These are phyloP conservation scores for Styphnolobium japonicum DNA, from an alignment of 306 rosid species.

Conservation along the genomic window DNA sequence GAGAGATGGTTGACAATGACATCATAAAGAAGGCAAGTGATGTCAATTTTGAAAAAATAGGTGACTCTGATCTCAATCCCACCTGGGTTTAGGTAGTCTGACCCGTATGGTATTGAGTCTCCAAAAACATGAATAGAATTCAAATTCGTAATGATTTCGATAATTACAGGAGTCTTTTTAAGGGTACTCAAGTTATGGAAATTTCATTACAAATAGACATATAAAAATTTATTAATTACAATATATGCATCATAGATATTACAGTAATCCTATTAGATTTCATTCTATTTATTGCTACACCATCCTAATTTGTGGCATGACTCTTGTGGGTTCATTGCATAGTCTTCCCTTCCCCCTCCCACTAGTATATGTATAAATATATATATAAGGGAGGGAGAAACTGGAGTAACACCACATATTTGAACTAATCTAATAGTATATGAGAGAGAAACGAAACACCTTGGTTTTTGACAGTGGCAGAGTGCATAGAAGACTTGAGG, in stretches of 20 bases:
- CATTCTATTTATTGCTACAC: conserved; percentile 39
- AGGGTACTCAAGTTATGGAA: neutral
- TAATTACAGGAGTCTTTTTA: neutral
- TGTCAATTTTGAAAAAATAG: conserved; percentile 1
- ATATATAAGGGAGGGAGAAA: neutral
- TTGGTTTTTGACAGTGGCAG: neutral
- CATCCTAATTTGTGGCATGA: conserved; percentile 51
- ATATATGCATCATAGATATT: conserved; percentile 13
- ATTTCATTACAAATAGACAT: neutral
- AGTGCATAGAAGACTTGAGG: neutral
- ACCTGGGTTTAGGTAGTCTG: neutral
- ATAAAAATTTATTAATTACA: neutral
- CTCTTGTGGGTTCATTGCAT: conserved; percentile 39
- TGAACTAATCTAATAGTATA: neutral
- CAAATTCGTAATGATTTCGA: neutral
- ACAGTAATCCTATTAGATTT: conserved; percentile 30
- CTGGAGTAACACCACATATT: no score
- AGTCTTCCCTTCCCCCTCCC: conserved; percentile 4
- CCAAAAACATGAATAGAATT: neutral
- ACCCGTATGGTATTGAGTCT: neutral
- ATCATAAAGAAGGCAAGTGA: conserved; percentile 9
- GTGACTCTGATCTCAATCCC: neutral
- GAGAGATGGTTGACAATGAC: neutral
- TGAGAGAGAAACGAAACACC: neutral
- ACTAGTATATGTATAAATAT: conserved; percentile 9